Percentiles rank a stretch among this genome's conserved stretches.
These are phyloP conservation scores for Trichoderma atroviride DNA, from an alignment of 2,329 filamentous ascomycete genomes.

Conservation along the genomic window DNA sequence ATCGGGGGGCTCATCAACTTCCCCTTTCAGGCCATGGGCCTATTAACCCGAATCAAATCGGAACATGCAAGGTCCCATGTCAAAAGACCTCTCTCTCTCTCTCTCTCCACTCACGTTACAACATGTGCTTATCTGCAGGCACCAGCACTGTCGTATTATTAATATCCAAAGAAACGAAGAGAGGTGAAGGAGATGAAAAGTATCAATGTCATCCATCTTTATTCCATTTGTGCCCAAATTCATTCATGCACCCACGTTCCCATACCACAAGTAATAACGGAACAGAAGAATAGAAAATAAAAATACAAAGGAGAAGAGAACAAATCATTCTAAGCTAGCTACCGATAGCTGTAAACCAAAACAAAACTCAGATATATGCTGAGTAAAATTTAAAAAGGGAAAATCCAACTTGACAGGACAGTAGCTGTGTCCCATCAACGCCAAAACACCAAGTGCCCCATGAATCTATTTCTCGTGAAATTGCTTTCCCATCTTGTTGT, in stretches of 20 bases:
- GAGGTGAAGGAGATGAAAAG: background rate
- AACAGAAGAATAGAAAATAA: too few relatives aligned
- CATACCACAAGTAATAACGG: background rate
- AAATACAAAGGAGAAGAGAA: background rate
- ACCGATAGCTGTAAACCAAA: background rate
- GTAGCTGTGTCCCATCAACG: slow-evolving; percentile 1
- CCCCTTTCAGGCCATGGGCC: background rate
- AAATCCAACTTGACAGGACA: background rate
- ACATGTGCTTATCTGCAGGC: background rate
- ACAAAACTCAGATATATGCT: background rate
- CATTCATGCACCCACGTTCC: background rate
- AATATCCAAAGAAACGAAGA: background rate
- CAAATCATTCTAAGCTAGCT: background rate
- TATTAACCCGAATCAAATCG: background rate
- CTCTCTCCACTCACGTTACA: background rate
- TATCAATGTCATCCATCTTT: background rate
- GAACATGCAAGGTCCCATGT: background rate
- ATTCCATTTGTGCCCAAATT: background rate
- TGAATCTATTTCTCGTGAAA: slow-evolving; percentile 1
- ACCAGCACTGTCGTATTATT: background rate
- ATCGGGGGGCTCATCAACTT: background rate
- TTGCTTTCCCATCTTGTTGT: background rate
- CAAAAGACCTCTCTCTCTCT: background rate
- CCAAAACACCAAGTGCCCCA: slow-evolving; percentile 15
- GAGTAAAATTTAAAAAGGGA: background rate